Base-by-base conservation (phyloP, 1,284 basidiomycete species). In the Cutaneotrichosporon cutaneum region DNA sequence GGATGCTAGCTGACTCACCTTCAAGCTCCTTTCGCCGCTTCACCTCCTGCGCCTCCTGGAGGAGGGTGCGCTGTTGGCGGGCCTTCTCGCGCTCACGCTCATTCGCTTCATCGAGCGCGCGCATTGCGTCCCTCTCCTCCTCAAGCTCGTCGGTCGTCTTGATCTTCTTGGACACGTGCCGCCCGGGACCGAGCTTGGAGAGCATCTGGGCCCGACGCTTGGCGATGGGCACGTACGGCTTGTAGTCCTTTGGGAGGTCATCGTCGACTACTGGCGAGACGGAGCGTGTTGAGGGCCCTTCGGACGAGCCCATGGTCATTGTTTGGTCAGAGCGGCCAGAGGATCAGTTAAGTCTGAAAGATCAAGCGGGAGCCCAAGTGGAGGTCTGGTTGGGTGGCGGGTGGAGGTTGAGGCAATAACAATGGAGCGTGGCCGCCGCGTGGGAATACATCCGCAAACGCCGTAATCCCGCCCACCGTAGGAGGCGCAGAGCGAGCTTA, bases 21-120 rank as follows among this genome's bases (percentile, higher is more conserved):
- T 94, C 90, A 56, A 83, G 83, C 13, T 89, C 90, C 77, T 88
- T 91, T 72, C 83, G 83, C 35, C 84, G 84, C 75, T 94, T 92
- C 26, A 97, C 93, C 74, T 96, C 92, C 78, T 95, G 92, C 0
- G 94, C 94, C 73, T 94, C 91, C 72, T 93, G 81, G 57, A 97
- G 80, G 58, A 97, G 79, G 0, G 93, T 95, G 68, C 91, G 82
- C 76, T 93, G 90, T 74, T 87, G 88, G 62, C 92, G 82, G 24
- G 86, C 85, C 76, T 85, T 87, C 72, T 86, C 81, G 4, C 83
- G 77, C 70, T 82, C 58, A 14, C 47, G 50, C 30, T 62, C 58
- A 24, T 51, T 33, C 10, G 61, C 55, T 21, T 54, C 50, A 24
- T 65, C 64, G 3, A 59, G n/a, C 45, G 59, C 60, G 16, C 36